These are phyloP conservation scores for Iris macrosiphon DNA, from an alignment of 106 monocot species.

Conservation along the genomic window DNA sequence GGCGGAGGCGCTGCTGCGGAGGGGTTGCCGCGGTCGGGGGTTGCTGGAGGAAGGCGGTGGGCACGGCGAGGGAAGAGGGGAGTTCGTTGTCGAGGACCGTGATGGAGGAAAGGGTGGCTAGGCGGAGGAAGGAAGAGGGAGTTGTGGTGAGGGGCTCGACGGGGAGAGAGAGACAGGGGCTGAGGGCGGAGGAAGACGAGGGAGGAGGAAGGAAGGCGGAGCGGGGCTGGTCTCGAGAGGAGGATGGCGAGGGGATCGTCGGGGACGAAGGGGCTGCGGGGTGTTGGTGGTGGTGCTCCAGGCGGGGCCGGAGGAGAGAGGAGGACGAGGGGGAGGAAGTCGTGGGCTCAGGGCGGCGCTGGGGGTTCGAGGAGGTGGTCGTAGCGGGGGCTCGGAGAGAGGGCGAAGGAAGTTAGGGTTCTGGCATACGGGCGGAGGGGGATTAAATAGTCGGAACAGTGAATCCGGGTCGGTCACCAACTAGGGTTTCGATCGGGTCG, in stretches of 20 bases:
- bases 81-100: neutral
- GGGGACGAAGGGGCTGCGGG: neutral
- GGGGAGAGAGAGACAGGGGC: slow-evolving; percentile 12
- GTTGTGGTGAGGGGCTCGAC: slow-evolving; percentile 7
- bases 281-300: slow-evolving; percentile 1
- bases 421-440: too few relatives aligned
- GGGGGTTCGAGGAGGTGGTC: slow-evolving; percentile 4
- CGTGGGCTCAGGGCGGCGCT: neutral
- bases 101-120: too few relatives aligned
- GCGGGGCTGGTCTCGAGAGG: neutral
- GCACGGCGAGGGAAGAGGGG: slow-evolving; percentile 19
- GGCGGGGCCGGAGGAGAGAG: slow-evolving; percentile 14
- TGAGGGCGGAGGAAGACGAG: neutral
- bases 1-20: neutral
- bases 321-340: slow-evolving; percentile 13
- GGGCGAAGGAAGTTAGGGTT: too few relatives aligned
- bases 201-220: slow-evolving; percentile 3
- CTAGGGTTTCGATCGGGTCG: too few relatives aligned
- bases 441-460: too few relatives aligned
- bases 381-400: too few relatives aligned
- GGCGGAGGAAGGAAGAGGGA: neutral
- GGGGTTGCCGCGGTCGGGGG: slow-evolving; percentile 13
- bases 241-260: slow-evolving; percentile 5
- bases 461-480: too few relatives aligned
- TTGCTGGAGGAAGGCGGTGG: slow-evolving; percentile 16